phyloP scores from a whole-genome alignment of 257 asterid species.

The Solanum dulcamara region DNA sequence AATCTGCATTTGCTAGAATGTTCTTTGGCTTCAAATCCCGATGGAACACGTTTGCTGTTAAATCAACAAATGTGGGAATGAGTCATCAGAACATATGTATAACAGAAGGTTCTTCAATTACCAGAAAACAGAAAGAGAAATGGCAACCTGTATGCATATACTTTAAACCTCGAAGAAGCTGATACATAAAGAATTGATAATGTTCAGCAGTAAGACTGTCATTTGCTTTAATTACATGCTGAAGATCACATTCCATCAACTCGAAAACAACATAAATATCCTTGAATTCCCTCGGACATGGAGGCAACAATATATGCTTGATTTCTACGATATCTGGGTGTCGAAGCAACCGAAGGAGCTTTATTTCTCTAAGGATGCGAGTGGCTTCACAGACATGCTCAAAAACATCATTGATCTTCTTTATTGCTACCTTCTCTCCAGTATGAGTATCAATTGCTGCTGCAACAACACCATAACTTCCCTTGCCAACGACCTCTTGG shows the following conservation, averaged over 20 bases:
- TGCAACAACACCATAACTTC: slow-evolving; percentile 95
- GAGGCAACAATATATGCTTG: slow-evolving; percentile 89
- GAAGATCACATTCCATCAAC: slow-evolving; percentile 98
- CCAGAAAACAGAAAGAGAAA: not conserved
- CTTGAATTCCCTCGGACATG: slow-evolving; percentile 90
- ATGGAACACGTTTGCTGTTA: slow-evolving; percentile 85
- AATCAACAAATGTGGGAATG: slow-evolving; percentile 2
- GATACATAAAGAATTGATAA: slow-evolving; percentile 90
- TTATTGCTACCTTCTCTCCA: slow-evolving; percentile 91
- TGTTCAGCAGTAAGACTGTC: slow-evolving; percentile 95
- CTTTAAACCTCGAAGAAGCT: slow-evolving; percentile 88
- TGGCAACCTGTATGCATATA: slow-evolving; percentile 79
- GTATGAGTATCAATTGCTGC: slow-evolving; percentile 96
- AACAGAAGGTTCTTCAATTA: not conserved
- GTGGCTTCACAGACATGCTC: slow-evolving; percentile 98
- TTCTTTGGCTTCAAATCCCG: slow-evolving; percentile 92
- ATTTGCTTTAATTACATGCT: slow-evolving; percentile 80
- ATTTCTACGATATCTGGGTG: slow-evolving; percentile 97
- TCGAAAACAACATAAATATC: slow-evolving; percentile 94
- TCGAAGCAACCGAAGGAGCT: slow-evolving; percentile 77
- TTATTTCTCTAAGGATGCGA: slow-evolving; percentile 90
- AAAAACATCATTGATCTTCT: slow-evolving; percentile 76
- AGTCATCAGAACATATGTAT: not conserved
- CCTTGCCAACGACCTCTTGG: slow-evolving; percentile 96
- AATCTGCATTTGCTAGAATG: slow-evolving; percentile 97